Evolutionary conservation across 2,329 filamentous ascomycete species (phyloP), one percentile per base, ranked within the genome.

Genomic region (Diaporthe humulicola): DNA sequence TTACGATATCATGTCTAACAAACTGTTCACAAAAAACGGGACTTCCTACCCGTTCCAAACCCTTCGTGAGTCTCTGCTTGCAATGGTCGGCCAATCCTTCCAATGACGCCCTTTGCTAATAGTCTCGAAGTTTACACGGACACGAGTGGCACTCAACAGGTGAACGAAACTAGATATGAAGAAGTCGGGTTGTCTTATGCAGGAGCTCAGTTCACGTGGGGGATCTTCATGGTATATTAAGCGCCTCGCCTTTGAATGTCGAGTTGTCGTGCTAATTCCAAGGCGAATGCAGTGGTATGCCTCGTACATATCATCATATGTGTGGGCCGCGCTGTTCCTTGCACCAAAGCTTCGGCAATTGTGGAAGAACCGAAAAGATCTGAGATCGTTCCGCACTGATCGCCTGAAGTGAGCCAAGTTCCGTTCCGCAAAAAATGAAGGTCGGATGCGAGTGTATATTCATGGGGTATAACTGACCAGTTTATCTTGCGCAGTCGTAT

Each of bases 1-100:
- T 15, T 77, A 77, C 54, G 70, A 78, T n/a, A 76, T 77, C 67
- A 78, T 78, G 77, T 77, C 76, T 33, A 74, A 78, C 30, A 38
- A 54, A 19, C 33, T 78, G 5, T 78, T 77, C 52, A 57, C 66
- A 25, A 76, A 78, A 57, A 78, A 78, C 66, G 77, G 77, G 6
- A 73, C 76, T 10, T 33, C 58, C 8, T 77, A 78, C 45, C 77
- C 76, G 17, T 75, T 77, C 14, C 54, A 70, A 54, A 50, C 42
- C 17, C 38, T 74, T 33, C 33, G 67, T 74, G 12, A 57, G 73
- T 71, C 9, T 45, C 8, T 50, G 28, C 14, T 28, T 33, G 15
- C 10, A 42, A 6, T 17, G 19, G 14, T 14, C 3, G 17, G 1
- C 38, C 4, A 6, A 19, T 38, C 3, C n/a, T 14, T 48, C 40